These are phyloP conservation scores for Alternaria longipes DNA, from an alignment of 2,329 filamentous ascomycete genomes.

Conservation along the genomic window DNA sequence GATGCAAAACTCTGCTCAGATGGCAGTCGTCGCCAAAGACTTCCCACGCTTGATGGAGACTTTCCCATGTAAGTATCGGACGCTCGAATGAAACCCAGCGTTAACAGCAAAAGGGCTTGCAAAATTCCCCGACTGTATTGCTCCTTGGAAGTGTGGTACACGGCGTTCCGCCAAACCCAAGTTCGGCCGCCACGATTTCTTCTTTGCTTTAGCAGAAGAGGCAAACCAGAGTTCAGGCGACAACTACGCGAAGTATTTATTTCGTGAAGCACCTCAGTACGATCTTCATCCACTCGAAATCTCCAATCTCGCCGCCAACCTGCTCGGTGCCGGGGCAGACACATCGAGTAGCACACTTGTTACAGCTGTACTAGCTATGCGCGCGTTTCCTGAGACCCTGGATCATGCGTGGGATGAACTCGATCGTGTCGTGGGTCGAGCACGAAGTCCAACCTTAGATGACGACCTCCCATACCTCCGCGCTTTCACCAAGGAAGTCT, in stretches of 20 bases:
- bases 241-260: constrained; percentile 52
- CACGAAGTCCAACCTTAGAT: constrained; percentile 44
- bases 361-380: constrained; percentile 45
- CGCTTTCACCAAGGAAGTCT: constrained; percentile 46
- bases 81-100: fast-evolving
- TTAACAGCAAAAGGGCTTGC: constrained; percentile 54
- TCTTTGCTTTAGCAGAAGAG: constrained; percentile 45
- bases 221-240: constrained; percentile 41
- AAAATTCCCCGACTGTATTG: constrained; percentile 59
- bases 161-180: constrained; percentile 32
- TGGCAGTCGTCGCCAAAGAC: constrained; percentile 59
- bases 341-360: constrained; percentile 45
- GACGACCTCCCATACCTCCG: constrained; percentile 52
- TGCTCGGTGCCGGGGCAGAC: constrained; percentile 46
- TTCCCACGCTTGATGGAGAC: constrained; percentile 68
- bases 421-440: constrained; percentile 41
- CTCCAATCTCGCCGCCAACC: constrained; percentile 41
- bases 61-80: constrained; percentile 49
- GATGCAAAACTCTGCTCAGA: constrained; percentile 65
- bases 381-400: constrained; percentile 41
- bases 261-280: constrained; percentile 48
- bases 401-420: constrained; percentile 44
- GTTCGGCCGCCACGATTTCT: constrained; percentile 42
- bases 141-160: constrained; percentile 48
- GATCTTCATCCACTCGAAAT: constrained; percentile 41